Evolutionary conservation across 345 rosid genomes (phyloP).

Genomic region (Citrus mangshanensis): DNA sequence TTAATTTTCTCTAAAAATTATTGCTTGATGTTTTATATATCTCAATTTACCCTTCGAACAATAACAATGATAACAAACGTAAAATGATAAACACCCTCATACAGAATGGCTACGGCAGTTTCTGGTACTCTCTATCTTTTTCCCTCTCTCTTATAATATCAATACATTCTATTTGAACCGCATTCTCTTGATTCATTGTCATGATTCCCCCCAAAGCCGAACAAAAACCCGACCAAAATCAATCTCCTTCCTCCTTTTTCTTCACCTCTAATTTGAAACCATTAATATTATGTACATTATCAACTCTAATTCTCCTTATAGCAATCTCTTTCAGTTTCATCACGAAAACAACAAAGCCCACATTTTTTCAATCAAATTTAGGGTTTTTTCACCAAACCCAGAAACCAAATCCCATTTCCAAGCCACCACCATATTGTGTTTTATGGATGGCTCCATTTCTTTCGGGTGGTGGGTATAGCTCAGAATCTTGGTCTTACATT

Average conservation of each 20-base stretch:
- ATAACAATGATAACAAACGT: too few species aligned
- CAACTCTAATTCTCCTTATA: constrained; percentile 39
- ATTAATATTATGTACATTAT: constrained; percentile 32
- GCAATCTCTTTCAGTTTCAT: constrained; percentile 43
- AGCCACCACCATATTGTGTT: constrained; percentile 51
- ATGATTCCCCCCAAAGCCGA: constrained; percentile 29
- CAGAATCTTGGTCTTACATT: constrained; percentile 85
- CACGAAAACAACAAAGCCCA: constrained; percentile 31
- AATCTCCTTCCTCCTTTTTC: not conserved
- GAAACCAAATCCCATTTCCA: constrained; percentile 14
- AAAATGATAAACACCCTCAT: too few species aligned
- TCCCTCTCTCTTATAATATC: too few species aligned
- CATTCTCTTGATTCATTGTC: not conserved
- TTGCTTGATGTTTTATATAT: too few species aligned
- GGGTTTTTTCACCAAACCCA: constrained; percentile 17
- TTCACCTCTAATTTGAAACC: constrained; percentile 28
- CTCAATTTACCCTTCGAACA: too few species aligned
- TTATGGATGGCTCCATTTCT: constrained; percentile 94
- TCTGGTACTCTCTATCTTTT: not conserved
- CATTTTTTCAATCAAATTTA: constrained; percentile 26
- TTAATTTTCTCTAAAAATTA: too few species aligned
- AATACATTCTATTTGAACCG: too few species aligned
- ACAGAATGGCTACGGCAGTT: not conserved
- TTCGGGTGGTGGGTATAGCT: constrained; percentile 93
- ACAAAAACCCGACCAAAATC: not conserved